A percentile compares a stretch with the other conserved stretches of the same genome.
These are phyloP conservation scores for Periconia sp. DNA, from an alignment of 2,329 filamentous ascomycete genomes.

Conservation along the genomic window DNA sequence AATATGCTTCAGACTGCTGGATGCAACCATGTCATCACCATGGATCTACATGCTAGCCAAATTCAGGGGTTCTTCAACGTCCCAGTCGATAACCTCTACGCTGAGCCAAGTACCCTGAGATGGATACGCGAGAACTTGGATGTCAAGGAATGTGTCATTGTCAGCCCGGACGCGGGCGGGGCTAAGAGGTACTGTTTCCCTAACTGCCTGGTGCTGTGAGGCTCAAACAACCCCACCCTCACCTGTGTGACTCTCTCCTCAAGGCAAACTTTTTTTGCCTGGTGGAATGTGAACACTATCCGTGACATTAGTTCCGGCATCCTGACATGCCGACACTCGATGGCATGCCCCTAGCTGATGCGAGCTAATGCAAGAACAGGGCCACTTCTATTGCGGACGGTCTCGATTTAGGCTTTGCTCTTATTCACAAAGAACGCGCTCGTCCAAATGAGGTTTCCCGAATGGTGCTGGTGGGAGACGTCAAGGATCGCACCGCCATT, in stretches of 20 bases:
- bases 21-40: constrained; percentile 91
- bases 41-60: constrained; percentile 93
- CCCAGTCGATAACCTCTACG: constrained; percentile 80
- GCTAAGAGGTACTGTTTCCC: constrained; percentile 69
- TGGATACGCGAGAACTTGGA: constrained; percentile 89
- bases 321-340: neutral
- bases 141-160: constrained; percentile 84
- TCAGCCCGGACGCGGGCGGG: constrained; percentile 91
- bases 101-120: constrained; percentile 85
- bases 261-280: neutral
- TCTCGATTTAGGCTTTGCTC: constrained; percentile 84
- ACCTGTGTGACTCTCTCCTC: neutral
- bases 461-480: constrained; percentile 95
- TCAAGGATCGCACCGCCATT: constrained; percentile 87
- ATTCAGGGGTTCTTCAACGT: constrained; percentile 96
- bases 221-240: neutral
- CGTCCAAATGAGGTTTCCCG: constrained; percentile 88
- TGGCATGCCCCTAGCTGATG: neutral
- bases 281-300: neutral
- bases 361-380: constrained; percentile 44
- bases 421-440: constrained; percentile 95
- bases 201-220: neutral
- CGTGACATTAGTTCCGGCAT: neutral
- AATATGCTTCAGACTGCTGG: constrained; percentile 97
- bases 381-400: constrained; percentile 92